phyloP scores from a whole-genome alignment of 352 stramenopile species.

The Globisporangium sylvaticum region DNA sequence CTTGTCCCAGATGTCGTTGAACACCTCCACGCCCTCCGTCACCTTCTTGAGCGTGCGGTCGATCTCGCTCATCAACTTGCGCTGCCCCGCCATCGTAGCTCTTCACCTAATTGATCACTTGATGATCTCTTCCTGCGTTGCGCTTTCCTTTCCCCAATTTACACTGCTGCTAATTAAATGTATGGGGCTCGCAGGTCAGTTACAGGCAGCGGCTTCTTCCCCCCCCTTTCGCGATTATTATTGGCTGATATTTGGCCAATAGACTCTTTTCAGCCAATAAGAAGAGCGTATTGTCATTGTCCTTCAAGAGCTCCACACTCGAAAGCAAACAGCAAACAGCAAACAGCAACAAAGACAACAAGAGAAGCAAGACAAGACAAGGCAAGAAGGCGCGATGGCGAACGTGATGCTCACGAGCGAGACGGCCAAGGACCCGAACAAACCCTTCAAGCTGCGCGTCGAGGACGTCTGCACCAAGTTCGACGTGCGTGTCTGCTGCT shows the following conservation, averaged over 20 bases:
- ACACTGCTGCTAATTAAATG: not conserved
- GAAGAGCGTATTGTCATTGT: not conserved
- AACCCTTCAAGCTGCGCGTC: conserved; percentile 80
- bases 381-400: conserved; percentile 43
- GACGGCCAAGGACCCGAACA: conserved; percentile 87
- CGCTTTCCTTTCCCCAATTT: conserved; percentile 2
- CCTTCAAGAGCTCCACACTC: conserved; percentile 7
- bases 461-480: conserved; percentile 85
- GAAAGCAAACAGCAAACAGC: not conserved
- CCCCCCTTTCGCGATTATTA: not conserved
- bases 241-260: conserved; percentile 1
- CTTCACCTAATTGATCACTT: not conserved
- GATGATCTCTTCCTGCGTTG: not conserved
- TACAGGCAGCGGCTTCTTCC: conserved; percentile 4
- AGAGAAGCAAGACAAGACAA: not conserved
- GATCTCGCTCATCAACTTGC: conserved; percentile 94
- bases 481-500: conserved; percentile 36
- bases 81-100: conserved; percentile 67
- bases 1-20: conserved; percentile 99
- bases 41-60: conserved; percentile 99
- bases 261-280: not conserved
- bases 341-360: not conserved
- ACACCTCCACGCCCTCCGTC: conserved; percentile 97
- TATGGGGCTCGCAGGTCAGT: not conserved
- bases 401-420: conserved; percentile 88